Percentiles rank a stretch among this genome's conserved stretches.
These are phyloP conservation scores for Hypsizygus ulmarius DNA, from an alignment of 1,284 basidiomycete genomes.

Conservation along the genomic window DNA sequence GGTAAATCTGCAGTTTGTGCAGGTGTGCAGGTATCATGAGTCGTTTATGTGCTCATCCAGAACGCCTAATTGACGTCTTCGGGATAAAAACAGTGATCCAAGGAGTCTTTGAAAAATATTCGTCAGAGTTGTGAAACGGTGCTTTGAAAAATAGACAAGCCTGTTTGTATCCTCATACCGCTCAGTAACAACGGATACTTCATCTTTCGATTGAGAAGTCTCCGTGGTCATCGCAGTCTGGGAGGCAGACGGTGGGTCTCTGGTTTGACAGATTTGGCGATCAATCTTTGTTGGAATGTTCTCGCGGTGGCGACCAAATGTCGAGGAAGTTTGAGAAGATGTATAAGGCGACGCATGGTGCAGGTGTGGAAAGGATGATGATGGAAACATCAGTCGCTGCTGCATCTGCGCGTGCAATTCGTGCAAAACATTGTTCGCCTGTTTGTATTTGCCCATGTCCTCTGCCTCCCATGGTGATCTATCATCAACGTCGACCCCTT, in stretches of 20 bases:
- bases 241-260: conserved; percentile 6
- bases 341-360: conserved; percentile 10
- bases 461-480: background rate
- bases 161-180: conserved; percentile 65
- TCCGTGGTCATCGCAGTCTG: background rate
- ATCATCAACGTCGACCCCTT: conserved; percentile 1
- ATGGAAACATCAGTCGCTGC: conserved; percentile 51
- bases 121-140: background rate
- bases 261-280: conserved; percentile 3
- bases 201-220: conserved; percentile 15
- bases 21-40: background rate
- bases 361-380: conserved; percentile 17
- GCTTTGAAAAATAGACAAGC: conserved; percentile 31
- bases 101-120: conserved; percentile 38
- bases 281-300: conserved; percentile 1
- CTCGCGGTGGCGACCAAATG: background rate
- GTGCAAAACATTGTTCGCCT: conserved; percentile 59
- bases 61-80: conserved; percentile 47
- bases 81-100: conserved; percentile 58
- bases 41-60: conserved; percentile 14
- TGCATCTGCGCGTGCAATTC: conserved; percentile 66
- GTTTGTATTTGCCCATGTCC: conserved; percentile 44
- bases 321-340: conserved; percentile 6
- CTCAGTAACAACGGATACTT: conserved; percentile 42
- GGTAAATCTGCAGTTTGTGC: too few relatives aligned